Base-by-base conservation (phyloP, 768 basidiomycete species). In the Sutorius australiensis region DNA sequence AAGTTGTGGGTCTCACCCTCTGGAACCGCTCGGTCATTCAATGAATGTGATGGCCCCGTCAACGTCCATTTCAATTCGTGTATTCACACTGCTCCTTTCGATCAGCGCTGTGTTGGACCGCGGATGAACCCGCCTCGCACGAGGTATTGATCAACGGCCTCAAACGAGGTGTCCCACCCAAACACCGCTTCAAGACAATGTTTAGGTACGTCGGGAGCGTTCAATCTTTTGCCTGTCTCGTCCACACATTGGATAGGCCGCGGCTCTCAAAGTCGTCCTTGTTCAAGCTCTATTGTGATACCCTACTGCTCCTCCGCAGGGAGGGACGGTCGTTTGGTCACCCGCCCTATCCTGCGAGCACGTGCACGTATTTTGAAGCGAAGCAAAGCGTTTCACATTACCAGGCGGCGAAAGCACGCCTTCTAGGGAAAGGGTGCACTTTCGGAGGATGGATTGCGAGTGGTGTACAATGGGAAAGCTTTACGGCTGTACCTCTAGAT, bases 111-210 rank as follows among this genome's bases (percentile, higher is more conserved):
- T 88, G 81, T 50, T 94, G 85, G 84, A 70, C 81, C 3, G 78
- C 83, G 13, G 82, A 82, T 44, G 72, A 76, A 0, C 49, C 61
- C 2, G 57, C 60, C n/a, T 54, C 72, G 6, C 65, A 71, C 28
- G 89, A 95, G 63, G 77, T 90, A 19, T 62, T 92, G 42, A 88
- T 89, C 57, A 89, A 89, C 55, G 91, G 92, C 3, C 71, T 84
- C n/a, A 85, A 80, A 61, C 83, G 91, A 41, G 91, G 91, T 2
- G 82, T 88, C 2, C 73, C 87, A 11, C 80, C 85, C 0, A 91
- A 88, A 63, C 81, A 89, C 60, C 77, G 86, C 24, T 74, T 80
- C 56, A 77, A 77, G 31, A 70, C 77, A 7, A 85, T 84, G 66
- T 83, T 80, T 37, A 80, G 84, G 90, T 86, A 51, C n/a, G 55